A percentile compares a stretch with the other conserved stretches of the same genome.
These are phyloP conservation scores for Vaccinium vitisidaea DNA, from an alignment of 148 eudicot genomes.

Conservation along the genomic window DNA sequence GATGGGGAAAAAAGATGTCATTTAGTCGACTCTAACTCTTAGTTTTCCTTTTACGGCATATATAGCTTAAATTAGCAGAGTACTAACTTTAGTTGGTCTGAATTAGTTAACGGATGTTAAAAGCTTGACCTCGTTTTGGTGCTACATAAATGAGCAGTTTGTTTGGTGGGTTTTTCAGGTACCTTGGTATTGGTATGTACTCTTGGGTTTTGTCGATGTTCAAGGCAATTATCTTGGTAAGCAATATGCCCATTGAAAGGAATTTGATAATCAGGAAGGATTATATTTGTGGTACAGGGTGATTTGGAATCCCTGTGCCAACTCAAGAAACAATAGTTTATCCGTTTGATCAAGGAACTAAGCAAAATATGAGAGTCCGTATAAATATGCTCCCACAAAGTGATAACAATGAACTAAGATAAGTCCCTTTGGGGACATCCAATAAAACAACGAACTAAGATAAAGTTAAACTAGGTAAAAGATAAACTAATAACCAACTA, in stretches of 20 bases:
- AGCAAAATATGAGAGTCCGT: no score
- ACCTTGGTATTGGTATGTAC: slow-evolving; percentile 82
- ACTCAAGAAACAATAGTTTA: no score
- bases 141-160: neutral
- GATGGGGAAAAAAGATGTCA: neutral
- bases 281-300: no score
- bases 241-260: neutral
- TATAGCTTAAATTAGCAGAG: neutral
- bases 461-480: no score
- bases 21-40: neutral
- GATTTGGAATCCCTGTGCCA: no score
- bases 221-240: slow-evolving; percentile 87
- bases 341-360: no score
- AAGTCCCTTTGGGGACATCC: no score
- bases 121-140: slow-evolving; percentile 5
- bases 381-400: no score
- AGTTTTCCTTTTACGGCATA: neutral
- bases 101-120: neutral
- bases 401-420: no score
- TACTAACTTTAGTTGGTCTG: neutral
- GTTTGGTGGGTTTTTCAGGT: slow-evolving; percentile 47
- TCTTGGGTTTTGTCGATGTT: slow-evolving; percentile 75
- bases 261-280: neutral
- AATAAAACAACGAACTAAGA: no score
- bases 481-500: no score